Evolutionary conservation across 768 basidiomycete species (phyloP), one percentile per base, ranked within the genome.

Genomic region (Crepidotus variabilis): DNA sequence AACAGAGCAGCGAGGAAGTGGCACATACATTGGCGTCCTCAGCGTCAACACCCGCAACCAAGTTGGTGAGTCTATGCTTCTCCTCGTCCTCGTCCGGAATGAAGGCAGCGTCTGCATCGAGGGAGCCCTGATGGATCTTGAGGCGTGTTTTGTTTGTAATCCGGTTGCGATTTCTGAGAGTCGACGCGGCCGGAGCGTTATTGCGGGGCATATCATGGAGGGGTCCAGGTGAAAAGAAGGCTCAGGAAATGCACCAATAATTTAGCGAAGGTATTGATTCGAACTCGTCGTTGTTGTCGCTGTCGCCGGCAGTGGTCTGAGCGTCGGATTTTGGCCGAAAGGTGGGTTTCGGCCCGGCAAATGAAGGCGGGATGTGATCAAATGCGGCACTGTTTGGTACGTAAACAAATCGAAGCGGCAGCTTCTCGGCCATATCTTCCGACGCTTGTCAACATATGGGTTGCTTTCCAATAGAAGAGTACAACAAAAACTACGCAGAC

Each of bases 101-200:
- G 56, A 90, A 81, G 61, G 90, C 75, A 39, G 86, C 79, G 68
- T 92, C 91, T 32, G 84, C 86, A 66, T 93, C 91, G 76, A 90
- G 82, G 70, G 83, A 83, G 58, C 90, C 92, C 71, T 85, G 84
- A 67, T 86, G 75, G 76, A 94, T 85, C 78, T 84, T 89, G 68
- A 94, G 88, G 59, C 90, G 85, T 65, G 89, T 91, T 80, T 94
- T 94, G 78, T 93, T 92, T 70, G 90, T 94, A 76, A 94, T 87
- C 71, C 90, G 86, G 75, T 91, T 92, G 73, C 90, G 87, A 69
- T 91, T 91, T 72, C 91, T 74, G 75, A 89, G 87, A 63, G 88
- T 83, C 58, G 89, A 86, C 64, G 87, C 82, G 73, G 83, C 86
- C 76, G 86, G 73, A 74, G 83, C 84, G 66, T 84, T 85, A 73